Conservation (phyloP, 129 eudicot genomes). For the Flaveria ramosissima region DNA sequence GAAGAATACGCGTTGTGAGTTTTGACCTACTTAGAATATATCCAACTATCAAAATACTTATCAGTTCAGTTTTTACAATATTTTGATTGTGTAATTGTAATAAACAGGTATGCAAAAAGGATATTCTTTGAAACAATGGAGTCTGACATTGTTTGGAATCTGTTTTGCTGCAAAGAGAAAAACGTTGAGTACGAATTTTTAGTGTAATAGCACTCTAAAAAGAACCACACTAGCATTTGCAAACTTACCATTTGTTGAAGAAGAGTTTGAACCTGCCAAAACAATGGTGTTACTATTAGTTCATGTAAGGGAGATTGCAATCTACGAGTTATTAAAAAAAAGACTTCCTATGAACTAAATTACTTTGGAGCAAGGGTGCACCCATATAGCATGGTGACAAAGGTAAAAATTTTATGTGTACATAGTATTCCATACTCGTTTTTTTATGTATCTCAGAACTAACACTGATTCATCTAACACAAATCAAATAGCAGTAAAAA, state of each 20-base stretch:
- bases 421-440: background rate
- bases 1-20: too few species aligned
- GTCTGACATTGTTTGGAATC: conserved; percentile 86
- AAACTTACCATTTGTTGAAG: conserved; percentile 82
- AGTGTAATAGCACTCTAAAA: background rate
- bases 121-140: conserved; percentile 74
- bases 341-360: background rate
- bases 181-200: conserved; percentile 1
- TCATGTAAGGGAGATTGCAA: background rate
- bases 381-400: background rate
- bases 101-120: conserved; percentile 41
- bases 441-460: background rate
- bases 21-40: background rate
- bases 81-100: background rate
- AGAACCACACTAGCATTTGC: background rate
- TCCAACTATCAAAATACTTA: background rate
- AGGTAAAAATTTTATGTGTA: background rate
- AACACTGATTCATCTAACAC: background rate
- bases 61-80: background rate
- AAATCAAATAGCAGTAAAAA: background rate
- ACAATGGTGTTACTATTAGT: conserved; percentile 21
- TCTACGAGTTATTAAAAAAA: background rate
- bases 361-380: background rate
- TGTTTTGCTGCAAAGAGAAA: conserved; percentile 61
- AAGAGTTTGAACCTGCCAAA: conserved; percentile 79